Percentiles rank a stretch among this genome's conserved stretches.
Evolutionary conservation across 2,329 filamentous ascomycete species (phyloP).

Genomic region (Aaosphaeria arxii): DNA sequence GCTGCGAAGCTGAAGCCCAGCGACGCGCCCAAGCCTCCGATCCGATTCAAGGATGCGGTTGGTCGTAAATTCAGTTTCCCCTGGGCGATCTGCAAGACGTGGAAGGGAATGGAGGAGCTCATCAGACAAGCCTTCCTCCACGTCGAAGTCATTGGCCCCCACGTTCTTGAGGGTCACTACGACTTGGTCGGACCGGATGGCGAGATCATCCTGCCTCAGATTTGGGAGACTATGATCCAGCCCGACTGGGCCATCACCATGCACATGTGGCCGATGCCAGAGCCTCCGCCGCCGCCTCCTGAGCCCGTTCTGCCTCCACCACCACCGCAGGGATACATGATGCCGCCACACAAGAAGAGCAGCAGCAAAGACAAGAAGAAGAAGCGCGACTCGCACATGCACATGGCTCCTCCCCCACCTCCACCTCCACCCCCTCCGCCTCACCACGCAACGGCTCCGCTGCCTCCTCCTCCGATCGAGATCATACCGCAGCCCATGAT

Average conservation of each 20-base stretch:
- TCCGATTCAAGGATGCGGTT: conserved; percentile 89
- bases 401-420: neutral
- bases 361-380: conserved; percentile 1
- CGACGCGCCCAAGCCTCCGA: conserved; percentile 64
- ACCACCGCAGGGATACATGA: neutral
- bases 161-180: conserved; percentile 45
- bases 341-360: neutral
- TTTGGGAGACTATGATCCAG: conserved; percentile 45
- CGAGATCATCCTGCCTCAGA: conserved; percentile 46
- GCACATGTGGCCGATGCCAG: conserved; percentile 45
- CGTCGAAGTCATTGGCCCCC: conserved; percentile 42
- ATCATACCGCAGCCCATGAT: conserved; percentile 4
- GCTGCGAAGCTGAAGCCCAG: conserved; percentile 35
- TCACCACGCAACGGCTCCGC: conserved; percentile 3
- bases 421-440: conserved; percentile 1
- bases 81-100: conserved; percentile 78
- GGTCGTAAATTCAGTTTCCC: conserved; percentile 92
- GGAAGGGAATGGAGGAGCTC: conserved; percentile 55
- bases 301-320: neutral
- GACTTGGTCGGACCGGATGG: conserved; percentile 44
- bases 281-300: conserved; percentile 16
- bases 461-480: conserved; percentile 1
- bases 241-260: conserved; percentile 45
- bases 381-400: neutral
- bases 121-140: conserved; percentile 47